These are phyloP conservation scores for Baudoinia panamericana DNA, from an alignment of 495 filamentous ascomycete genomes.

Conservation along the genomic window DNA sequence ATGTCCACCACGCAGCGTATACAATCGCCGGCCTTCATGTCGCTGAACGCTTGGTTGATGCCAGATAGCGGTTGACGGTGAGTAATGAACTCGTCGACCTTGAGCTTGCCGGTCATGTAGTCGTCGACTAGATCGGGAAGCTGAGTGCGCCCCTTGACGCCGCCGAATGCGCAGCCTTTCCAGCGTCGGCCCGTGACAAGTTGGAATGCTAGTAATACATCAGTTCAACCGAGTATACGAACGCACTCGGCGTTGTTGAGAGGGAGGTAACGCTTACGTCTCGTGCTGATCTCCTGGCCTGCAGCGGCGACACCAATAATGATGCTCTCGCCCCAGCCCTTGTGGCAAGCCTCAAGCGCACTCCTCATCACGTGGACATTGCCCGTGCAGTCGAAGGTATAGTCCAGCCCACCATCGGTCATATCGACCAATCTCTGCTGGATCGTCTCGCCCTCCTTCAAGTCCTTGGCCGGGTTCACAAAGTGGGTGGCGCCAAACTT, in stretches of 20 bases:
- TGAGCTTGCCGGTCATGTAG: constrained; percentile 77
- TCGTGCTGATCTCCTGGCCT: constrained; percentile 89
- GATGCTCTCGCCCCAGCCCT: constrained; percentile 97
- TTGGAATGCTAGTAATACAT: constrained; percentile 78
- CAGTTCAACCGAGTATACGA: too few species aligned
- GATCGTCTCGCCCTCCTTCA: constrained; percentile 59
- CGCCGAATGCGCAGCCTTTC: constrained; percentile 96
- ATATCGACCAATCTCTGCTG: constrained; percentile 89
- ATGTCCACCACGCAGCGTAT: constrained; percentile 72
- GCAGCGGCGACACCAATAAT: constrained; percentile 96
- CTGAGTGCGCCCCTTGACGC: constrained; percentile 93
- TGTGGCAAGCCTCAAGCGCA: constrained; percentile 94
- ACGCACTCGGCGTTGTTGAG: too few species aligned
- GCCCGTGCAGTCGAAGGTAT: constrained; percentile 98
- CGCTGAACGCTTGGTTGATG: constrained; percentile 81
- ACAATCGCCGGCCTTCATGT: constrained; percentile 94
- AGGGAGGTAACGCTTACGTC: constrained; percentile 53
- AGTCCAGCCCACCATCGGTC: constrained; percentile 98
- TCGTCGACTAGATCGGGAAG: constrained; percentile 79
- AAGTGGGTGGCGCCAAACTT: constrained; percentile 97
- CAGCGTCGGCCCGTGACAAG: constrained; percentile 94
- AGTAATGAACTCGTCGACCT: constrained; percentile 99
- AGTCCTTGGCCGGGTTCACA: constrained; percentile 69
- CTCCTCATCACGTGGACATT: constrained; percentile 94
- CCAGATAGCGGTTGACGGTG: constrained; percentile 67